These are phyloP conservation scores for Hypocreales sp. DNA, from an alignment of 2,329 filamentous ascomycete species.

Conservation along the genomic window DNA sequence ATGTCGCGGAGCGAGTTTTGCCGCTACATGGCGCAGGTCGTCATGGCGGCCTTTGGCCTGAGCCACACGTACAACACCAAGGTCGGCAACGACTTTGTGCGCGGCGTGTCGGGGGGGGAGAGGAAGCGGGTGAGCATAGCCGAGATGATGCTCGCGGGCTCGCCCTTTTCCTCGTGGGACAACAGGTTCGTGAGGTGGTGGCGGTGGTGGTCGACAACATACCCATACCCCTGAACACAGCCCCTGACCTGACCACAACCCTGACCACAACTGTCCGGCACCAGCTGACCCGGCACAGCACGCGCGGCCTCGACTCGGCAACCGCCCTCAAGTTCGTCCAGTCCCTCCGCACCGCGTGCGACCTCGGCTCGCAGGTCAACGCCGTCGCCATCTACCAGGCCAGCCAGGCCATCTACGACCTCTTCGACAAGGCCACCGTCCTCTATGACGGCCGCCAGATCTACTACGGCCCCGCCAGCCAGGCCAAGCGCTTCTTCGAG, in stretches of 20 bases:
- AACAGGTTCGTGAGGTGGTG: conserved; percentile 29
- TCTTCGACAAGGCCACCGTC: conserved; percentile 62
- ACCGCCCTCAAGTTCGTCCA: conserved; percentile 62
- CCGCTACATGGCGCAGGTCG: conserved; percentile 46
- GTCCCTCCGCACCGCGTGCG: conserved; percentile 46
- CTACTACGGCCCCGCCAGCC: conserved; percentile 49
- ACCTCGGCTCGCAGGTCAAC: conserved; percentile 45
- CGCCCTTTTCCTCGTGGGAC: conserved; percentile 48
- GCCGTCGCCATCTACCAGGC: conserved; percentile 61
- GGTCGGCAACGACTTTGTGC: conserved; percentile 59
- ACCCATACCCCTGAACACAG: no score
- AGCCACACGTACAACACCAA: conserved; percentile 58
- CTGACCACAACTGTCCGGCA: no score
- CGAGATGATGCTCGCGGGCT: conserved; percentile 54
- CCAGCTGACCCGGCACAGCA: no score
- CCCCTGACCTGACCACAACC: no score
- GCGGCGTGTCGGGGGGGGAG: conserved; percentile 57
- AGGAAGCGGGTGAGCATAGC: conserved; percentile 71
- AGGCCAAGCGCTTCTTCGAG: conserved; percentile 51
- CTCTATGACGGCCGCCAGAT: conserved; percentile 67
- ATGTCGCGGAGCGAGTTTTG: conserved; percentile 45
- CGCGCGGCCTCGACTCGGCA: conserved; percentile 56
- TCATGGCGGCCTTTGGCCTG: conserved; percentile 58
- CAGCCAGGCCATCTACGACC: conserved; percentile 50
- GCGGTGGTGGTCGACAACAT: neutral